Conservation (phyloP, 2,329 filamentous ascomycete genomes). For the Paracorniculantispora psalliotae region DNA sequence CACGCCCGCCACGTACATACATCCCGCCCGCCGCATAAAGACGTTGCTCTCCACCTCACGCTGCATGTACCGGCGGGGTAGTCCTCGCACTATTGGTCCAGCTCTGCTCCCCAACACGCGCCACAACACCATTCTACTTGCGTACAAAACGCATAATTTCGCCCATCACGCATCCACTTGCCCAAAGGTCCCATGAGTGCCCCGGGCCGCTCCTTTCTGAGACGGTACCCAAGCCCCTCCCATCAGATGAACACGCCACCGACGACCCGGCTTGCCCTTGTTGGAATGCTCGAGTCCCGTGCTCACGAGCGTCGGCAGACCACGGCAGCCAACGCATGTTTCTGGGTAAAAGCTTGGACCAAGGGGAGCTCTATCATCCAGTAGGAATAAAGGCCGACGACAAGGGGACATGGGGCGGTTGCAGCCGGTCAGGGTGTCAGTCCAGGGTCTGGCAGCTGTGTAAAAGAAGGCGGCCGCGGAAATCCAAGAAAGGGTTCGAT, state of each 20-base stretch:
- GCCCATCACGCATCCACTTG: not conserved
- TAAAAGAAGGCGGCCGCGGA: not conserved
- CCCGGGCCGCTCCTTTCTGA: not conserved
- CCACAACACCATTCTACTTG: constrained; percentile 2
- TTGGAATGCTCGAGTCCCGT: not conserved
- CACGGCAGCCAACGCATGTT: not conserved
- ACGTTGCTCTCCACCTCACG: constrained; percentile 8
- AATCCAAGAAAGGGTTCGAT: not conserved
- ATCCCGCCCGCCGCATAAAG: not conserved
- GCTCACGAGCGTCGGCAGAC: not conserved
- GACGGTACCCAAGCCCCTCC: too few species aligned
- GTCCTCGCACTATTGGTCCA: constrained; percentile 3
- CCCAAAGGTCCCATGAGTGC: not conserved
- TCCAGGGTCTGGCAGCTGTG: not conserved
- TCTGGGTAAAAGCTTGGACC: not conserved
- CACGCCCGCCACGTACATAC: not conserved
- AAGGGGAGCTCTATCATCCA: not conserved
- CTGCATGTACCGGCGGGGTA: constrained; percentile 10
- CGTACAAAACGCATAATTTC: not conserved
- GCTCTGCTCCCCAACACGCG: not conserved
- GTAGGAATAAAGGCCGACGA: not conserved
- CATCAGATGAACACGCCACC: constrained; percentile 4
- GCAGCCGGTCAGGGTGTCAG: not conserved
- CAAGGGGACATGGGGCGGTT: not conserved
- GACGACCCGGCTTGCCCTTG: not conserved